A percentile compares a stretch with the other conserved stretches of the same genome.
phyloP scores from a whole-genome alignment of 164 flowering plant species.

The Paratinospora sagittata region DNA sequence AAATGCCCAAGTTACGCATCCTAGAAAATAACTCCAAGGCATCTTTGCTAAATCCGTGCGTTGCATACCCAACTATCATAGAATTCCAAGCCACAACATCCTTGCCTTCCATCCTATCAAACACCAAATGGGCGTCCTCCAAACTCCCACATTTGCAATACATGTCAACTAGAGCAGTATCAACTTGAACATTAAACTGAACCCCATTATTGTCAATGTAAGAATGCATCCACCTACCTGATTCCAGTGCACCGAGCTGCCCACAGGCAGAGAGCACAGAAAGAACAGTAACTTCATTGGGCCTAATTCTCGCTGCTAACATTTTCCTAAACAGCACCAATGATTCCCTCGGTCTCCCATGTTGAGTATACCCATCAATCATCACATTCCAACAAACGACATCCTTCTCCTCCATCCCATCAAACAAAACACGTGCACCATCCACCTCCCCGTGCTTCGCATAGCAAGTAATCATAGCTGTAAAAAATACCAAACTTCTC shows the following conservation, averaged over 20 bases:
- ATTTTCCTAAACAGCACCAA: conserved; percentile 48
- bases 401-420: conserved; percentile 52
- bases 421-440: conserved; percentile 52
- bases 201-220: conserved; percentile 35
- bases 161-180: conserved; percentile 74
- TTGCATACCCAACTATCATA: conserved; percentile 67
- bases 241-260: conserved; percentile 55
- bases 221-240: conserved; percentile 71
- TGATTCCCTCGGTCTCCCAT: conserved; percentile 47
- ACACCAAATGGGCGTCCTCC: conserved; percentile 63
- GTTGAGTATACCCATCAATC: conserved; percentile 65
- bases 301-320: conserved; percentile 38
- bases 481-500: conserved; percentile 47
- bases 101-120: conserved; percentile 39
- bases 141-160: conserved; percentile 76
- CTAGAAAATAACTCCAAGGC: conserved; percentile 43
- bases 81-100: conserved; percentile 78
- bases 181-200: conserved; percentile 37
- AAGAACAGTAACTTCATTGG: conserved; percentile 51
- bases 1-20: conserved; percentile 35
- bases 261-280: conserved; percentile 66
- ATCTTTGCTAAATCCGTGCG: conserved; percentile 58
- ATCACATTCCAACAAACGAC: conserved; percentile 80
- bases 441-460: conserved; percentile 49
- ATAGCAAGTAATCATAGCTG: conserved; percentile 69